A percentile compares a stretch with the other conserved stretches of the same genome.
Evolutionary conservation across 768 basidiomycete species (phyloP).

Genomic region (Boletus reticulatus): DNA sequence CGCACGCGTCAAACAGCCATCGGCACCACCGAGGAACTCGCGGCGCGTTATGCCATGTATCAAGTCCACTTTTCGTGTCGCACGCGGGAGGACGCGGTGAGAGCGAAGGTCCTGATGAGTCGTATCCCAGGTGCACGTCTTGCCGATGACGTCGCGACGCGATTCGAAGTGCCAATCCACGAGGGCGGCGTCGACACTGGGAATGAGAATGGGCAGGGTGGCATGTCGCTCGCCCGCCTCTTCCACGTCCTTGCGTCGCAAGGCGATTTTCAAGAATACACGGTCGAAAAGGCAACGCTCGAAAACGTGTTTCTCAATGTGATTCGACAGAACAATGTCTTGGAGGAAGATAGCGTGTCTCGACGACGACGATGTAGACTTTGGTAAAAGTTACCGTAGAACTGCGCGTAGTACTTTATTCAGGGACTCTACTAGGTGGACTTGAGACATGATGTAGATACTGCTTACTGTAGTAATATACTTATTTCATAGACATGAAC

Average conservation of each 20-base stretch:
- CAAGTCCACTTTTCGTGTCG: constrained; percentile 75
- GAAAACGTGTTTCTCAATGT: constrained; percentile 76
- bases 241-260: constrained; percentile 54
- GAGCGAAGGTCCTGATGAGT: constrained; percentile 60
- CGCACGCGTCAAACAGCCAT: constrained; percentile 43
- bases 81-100: constrained; percentile 55
- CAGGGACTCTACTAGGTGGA: no score
- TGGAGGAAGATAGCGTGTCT: constrained; percentile 41
- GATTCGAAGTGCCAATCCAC: constrained; percentile 66
- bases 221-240: constrained; percentile 53
- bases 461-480: no score
- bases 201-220: background rate
- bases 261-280: constrained; percentile 61
- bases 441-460: no score
- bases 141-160: constrained; percentile 73
- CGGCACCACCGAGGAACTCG: constrained; percentile 62
- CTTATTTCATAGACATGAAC: no score
- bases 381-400: background rate
- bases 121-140: constrained; percentile 59
- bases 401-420: no score
- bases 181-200: background rate
- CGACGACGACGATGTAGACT: constrained; percentile 5
- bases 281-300: constrained; percentile 65
- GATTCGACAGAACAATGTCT: constrained; percentile 57
- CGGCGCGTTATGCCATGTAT: constrained; percentile 67